These are phyloP conservation scores for Suillus variegatus DNA, from an alignment of 768 basidiomycete species.

Conservation along the genomic window DNA sequence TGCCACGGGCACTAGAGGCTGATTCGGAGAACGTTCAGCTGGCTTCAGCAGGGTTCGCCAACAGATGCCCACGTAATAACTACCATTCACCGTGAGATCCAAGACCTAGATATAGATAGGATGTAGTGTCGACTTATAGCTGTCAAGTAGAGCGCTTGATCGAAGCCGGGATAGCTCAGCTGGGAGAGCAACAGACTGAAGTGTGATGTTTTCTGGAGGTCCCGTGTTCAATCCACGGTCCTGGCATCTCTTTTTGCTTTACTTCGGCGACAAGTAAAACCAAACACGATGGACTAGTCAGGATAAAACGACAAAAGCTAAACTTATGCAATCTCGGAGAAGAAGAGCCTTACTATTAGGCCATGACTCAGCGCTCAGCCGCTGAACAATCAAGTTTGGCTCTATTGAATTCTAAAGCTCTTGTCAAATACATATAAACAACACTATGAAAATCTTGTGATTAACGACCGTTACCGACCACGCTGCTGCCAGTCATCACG, in stretches of 20 bases:
- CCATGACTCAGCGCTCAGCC: too few species aligned
- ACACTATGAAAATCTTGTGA: too few species aligned
- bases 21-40: not conserved
- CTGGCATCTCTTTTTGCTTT: conserved; percentile 33
- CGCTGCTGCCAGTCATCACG: not conserved
- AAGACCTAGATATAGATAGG: not conserved
- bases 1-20: not conserved
- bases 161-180: conserved; percentile 34
- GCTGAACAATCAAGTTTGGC: not conserved
- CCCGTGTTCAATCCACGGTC: conserved; percentile 47
- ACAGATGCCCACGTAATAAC: not conserved
- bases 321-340: too few species aligned
- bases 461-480: not conserved
- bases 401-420: conserved; percentile 3
- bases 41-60: not conserved
- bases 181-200: conserved; percentile 43
- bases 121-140: not conserved
- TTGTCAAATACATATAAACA: not conserved
- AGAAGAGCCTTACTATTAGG: too few species aligned
- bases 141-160: not conserved
- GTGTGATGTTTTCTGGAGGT: conserved; percentile 37
- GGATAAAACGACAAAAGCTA: not conserved
- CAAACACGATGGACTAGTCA: too few species aligned
- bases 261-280: not conserved
- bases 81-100: not conserved